Percentiles rank a stretch among this genome's conserved stretches.
These are phyloP conservation scores for Dillenia turbinata DNA, from an alignment of 164 flowering plant genomes.

Conservation along the genomic window DNA sequence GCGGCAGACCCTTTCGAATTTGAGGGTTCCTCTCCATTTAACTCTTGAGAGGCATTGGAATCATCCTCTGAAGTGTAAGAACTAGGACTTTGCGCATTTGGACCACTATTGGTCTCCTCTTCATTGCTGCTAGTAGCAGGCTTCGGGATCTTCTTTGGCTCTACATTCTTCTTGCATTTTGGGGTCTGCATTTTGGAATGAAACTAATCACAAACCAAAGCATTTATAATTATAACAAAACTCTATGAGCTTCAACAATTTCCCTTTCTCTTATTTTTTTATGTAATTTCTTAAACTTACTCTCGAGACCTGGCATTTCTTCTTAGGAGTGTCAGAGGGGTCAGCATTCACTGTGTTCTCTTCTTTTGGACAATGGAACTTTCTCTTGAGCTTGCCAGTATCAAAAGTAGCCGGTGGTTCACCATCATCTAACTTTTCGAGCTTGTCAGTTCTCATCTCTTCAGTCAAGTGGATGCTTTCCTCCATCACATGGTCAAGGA, in stretches of 20 bases:
- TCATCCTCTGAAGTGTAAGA: conserved; percentile 43
- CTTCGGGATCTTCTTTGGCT: conserved; percentile 25
- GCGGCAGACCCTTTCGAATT: conserved; percentile 19
- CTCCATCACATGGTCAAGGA: conserved; percentile 12
- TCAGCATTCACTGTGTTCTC: background rate
- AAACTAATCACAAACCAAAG: background rate
- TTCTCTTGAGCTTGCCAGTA: background rate
- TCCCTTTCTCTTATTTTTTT: background rate
- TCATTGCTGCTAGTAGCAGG: conserved; percentile 3
- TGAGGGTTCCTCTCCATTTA: conserved; percentile 27
- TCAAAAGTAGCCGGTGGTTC: conserved; percentile 1
- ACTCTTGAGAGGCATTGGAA: conserved; percentile 36
- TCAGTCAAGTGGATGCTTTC: conserved; percentile 3
- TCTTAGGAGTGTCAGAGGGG: conserved; percentile 20
- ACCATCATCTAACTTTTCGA: conserved; percentile 1
- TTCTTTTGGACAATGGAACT: background rate
- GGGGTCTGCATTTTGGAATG: conserved; percentile 16
- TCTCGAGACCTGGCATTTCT: conserved; percentile 29
- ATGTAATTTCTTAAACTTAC: conserved; percentile 20
- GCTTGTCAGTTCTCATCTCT: conserved; percentile 5
- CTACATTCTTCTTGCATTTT: conserved; percentile 15
- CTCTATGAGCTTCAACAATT: background rate
- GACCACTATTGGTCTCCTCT: conserved; percentile 15
- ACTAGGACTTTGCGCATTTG: conserved; percentile 26
- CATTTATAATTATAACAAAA: no score